Conservation (phyloP, 2,329 filamentous ascomycete species). For the Ilyonectria mors-panacis region DNA sequence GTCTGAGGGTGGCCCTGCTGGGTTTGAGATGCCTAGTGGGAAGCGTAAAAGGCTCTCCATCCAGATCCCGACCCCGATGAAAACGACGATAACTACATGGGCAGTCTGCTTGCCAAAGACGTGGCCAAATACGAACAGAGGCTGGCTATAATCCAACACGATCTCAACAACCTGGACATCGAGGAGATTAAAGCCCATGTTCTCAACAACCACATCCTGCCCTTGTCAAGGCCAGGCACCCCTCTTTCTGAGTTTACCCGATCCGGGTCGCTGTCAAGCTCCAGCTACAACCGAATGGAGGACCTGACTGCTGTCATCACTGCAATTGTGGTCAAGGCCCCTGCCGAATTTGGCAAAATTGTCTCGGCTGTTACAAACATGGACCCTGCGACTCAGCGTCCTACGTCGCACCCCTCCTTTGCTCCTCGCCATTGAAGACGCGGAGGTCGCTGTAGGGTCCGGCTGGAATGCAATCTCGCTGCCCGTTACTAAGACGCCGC, state of each 20-base stretch:
- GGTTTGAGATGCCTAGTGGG: slow-evolving; percentile 66
- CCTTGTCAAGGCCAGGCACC: slow-evolving; percentile 58
- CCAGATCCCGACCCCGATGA: slow-evolving; percentile 41
- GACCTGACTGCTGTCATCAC: slow-evolving; percentile 93
- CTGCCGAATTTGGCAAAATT: slow-evolving; percentile 85
- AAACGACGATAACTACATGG: slow-evolving; percentile 68
- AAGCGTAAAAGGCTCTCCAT: slow-evolving; percentile 58
- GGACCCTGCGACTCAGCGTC: slow-evolving; percentile 83
- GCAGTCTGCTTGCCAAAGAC: slow-evolving; percentile 76
- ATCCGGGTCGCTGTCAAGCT: slow-evolving; percentile 60
- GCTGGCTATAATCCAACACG: slow-evolving; percentile 79
- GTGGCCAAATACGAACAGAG: slow-evolving; percentile 80
- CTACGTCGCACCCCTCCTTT: slow-evolving; percentile 81
- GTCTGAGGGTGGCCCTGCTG: slow-evolving; percentile 61
- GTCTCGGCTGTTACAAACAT: slow-evolving; percentile 79
- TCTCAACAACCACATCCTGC: slow-evolving; percentile 82
- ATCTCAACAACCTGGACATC: slow-evolving; percentile 79
- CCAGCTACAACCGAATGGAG: slow-evolving; percentile 80
- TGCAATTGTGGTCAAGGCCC: slow-evolving; percentile 87
- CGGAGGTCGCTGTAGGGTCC: slow-evolving; percentile 74
- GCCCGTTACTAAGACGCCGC: slow-evolving; percentile 39
- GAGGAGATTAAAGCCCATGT: slow-evolving; percentile 94
- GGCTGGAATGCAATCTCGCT: slow-evolving; percentile 75
- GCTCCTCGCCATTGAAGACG: slow-evolving; percentile 75
- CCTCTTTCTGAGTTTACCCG: slow-evolving; percentile 52